Percentiles rank a stretch among this genome's conserved stretches.
phyloP scores from a whole-genome alignment of 768 basidiomycete species.

The Ramaria rubella region DNA sequence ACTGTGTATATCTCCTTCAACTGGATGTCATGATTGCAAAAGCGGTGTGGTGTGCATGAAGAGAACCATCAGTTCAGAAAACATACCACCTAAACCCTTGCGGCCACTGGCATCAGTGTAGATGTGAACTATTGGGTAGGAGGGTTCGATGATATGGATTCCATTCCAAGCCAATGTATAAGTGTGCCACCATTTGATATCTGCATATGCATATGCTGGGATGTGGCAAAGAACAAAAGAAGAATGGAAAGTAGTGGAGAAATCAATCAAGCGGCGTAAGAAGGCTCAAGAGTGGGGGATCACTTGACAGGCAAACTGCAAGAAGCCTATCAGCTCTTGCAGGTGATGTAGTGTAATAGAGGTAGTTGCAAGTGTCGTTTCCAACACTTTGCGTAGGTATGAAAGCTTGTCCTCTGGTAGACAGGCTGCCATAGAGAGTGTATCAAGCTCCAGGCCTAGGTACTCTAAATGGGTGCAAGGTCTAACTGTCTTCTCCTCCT shows the following conservation, averaged over 20 bases:
- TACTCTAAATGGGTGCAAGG: too few species aligned
- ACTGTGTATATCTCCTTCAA: conserved; percentile 23
- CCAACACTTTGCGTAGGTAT: neutral
- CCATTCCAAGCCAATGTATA: conserved; percentile 27
- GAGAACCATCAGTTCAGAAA: conserved; percentile 24
- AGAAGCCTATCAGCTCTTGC: conserved; percentile 27
- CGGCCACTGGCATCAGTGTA: conserved; percentile 29
- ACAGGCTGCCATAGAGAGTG: too few species aligned
- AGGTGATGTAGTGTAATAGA: conserved; percentile 15
- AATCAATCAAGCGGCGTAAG: conserved; percentile 25
- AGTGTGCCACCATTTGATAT: conserved; percentile 29
- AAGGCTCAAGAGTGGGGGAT: conserved; percentile 26
- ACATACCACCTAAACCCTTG: conserved; percentile 24
- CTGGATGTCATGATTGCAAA: conserved; percentile 23
- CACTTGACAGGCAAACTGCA: conserved; percentile 31
- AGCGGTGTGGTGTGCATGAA: conserved; percentile 18
- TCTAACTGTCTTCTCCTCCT: too few species aligned
- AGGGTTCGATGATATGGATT: conserved; percentile 12
- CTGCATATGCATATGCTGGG: conserved; percentile 15
- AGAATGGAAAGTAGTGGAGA: conserved; percentile 23
- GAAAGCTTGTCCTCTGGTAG: too few species aligned
- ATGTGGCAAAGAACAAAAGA: conserved; percentile 19
- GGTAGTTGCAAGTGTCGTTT: neutral
- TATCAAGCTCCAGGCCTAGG: too few species aligned
- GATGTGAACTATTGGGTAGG: too few species aligned